Conservation (phyloP, 2,329 filamentous ascomycete genomes). For the Ascochyta clinopodiicola region DNA sequence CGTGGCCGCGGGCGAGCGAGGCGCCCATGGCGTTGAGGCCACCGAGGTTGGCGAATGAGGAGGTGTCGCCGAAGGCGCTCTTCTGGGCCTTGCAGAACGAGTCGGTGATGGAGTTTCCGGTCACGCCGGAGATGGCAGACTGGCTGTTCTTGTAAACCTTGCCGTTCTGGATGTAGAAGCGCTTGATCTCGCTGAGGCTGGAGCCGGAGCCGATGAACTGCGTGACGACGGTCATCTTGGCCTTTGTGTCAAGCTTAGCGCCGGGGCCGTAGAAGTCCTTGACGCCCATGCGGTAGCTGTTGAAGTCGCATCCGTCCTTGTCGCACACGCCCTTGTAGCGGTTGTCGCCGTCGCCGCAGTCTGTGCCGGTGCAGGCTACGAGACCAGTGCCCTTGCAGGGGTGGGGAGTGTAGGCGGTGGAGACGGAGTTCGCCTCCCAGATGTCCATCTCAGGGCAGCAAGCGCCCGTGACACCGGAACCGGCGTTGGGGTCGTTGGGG, state of each 20-base stretch:
- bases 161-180: slow-evolving; percentile 59
- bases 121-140: slow-evolving; percentile 54
- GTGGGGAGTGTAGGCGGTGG: slow-evolving; percentile 70
- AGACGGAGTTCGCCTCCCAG: slow-evolving; percentile 73
- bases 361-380: slow-evolving; percentile 59
- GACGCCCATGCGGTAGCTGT: slow-evolving; percentile 68
- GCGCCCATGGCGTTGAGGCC: slow-evolving; percentile 63
- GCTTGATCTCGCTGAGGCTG: slow-evolving; percentile 54
- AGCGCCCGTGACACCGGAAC: slow-evolving; percentile 61
- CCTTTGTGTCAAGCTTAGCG: slow-evolving; percentile 53
- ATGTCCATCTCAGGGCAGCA: slow-evolving; percentile 75
- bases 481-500: slow-evolving; percentile 61
- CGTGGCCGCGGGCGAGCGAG: slow-evolving; percentile 65
- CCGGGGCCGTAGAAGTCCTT: slow-evolving; percentile 67
- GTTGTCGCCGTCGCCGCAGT: slow-evolving; percentile 50
- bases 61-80: slow-evolving; percentile 61
- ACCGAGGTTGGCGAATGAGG: slow-evolving; percentile 62
- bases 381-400: slow-evolving; percentile 62
- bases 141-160: slow-evolving; percentile 56
- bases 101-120: slow-evolving; percentile 62
- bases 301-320: slow-evolving; percentile 71
- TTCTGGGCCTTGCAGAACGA: slow-evolving; percentile 65
- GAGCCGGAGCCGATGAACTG: slow-evolving; percentile 57
- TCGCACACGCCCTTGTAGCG: slow-evolving; percentile 71
- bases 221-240: slow-evolving; percentile 58